Conservation (phyloP, 2,329 filamentous ascomycete species). For the Coniochaeta ligniaria region DNA sequence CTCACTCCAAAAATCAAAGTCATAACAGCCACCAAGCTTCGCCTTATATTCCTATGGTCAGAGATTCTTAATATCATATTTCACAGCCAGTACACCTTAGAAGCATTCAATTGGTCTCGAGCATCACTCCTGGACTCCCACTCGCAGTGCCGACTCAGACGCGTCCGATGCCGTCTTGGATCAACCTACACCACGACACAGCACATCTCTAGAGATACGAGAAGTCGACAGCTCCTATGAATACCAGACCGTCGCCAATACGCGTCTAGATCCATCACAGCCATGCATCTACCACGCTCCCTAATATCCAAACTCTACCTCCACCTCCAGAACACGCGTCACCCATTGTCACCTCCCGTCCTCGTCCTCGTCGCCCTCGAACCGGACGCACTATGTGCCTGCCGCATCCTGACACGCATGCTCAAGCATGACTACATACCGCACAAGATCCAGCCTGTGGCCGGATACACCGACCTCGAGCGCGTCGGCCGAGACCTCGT, state of each 20-base stretch:
- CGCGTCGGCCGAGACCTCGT: constrained; percentile 74
- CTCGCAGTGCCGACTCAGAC: neutral
- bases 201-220: neutral
- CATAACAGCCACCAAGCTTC: neutral
- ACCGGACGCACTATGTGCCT: constrained; percentile 91
- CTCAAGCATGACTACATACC: constrained; percentile 96
- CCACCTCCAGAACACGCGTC: constrained; percentile 77
- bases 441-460: constrained; percentile 93
- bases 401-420: constrained; percentile 86
- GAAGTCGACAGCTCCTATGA: constrained; percentile 19
- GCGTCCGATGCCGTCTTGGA: neutral
- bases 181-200: neutral
- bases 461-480: constrained; percentile 84
- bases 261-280: constrained; percentile 20
- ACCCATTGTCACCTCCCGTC: constrained; percentile 86
- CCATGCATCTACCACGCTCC: constrained; percentile 90
- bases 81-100: no score
- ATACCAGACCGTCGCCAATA: constrained; percentile 18
- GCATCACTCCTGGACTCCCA: neutral
- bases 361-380: constrained; percentile 89
- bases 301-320: constrained; percentile 87
- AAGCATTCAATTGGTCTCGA: neutral
- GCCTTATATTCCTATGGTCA: neutral
- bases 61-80: neutral
- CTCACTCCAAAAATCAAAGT: neutral